Evolutionary conservation across 1,284 basidiomycete genomes (phyloP), one percentile per base, ranked within the genome.

Genomic region (Trichosporon sp.): DNA sequence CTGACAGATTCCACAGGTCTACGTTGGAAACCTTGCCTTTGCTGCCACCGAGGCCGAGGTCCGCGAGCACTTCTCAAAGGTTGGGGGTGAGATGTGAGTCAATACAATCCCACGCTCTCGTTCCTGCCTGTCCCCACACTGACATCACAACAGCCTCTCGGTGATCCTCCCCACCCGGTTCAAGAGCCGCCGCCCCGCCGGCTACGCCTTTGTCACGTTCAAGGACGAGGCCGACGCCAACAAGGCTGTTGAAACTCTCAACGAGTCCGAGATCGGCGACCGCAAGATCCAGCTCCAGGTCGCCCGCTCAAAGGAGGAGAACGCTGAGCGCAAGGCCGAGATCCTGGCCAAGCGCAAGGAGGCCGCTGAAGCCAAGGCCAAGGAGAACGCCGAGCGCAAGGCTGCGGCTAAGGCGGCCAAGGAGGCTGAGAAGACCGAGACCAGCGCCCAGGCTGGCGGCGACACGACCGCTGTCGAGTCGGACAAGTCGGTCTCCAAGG

Each of bases 201-300:
- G 92, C 67, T 95, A 93, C 82, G 93, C 92, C 71, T 95, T 95
- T 78, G 91, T 94, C 78, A 87, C 89, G 69, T 86, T 92, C 81
- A 83, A 85, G 77, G 88, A 86, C 77, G 84, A 84, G 79, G 90
- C 90, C 79, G 89, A 91, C 75, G 91, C 89, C 68, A 84, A 92
- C 82, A 87, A 87, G 80, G 94, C 91, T 66, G 89, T 93, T 77
- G 89, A 92, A 69, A 82, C 85, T 75, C 88, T 95, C 76, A 85
- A 95, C 85, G 90, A 89, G 60, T 63, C 65, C 32, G 78, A 93
- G 80, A 88, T 95, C 79, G 89, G 91, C 69, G 91, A 89, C 69
- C 91, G 93, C 78, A 84, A 84, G 80, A 86, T 95, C 78, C 88
- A 90, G 80, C 85, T 95, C 81, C 89, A 95, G 83, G 83, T 92